Base-by-base conservation (phyloP, 106 monocot species). In the Cymbidium sinense region DNA sequence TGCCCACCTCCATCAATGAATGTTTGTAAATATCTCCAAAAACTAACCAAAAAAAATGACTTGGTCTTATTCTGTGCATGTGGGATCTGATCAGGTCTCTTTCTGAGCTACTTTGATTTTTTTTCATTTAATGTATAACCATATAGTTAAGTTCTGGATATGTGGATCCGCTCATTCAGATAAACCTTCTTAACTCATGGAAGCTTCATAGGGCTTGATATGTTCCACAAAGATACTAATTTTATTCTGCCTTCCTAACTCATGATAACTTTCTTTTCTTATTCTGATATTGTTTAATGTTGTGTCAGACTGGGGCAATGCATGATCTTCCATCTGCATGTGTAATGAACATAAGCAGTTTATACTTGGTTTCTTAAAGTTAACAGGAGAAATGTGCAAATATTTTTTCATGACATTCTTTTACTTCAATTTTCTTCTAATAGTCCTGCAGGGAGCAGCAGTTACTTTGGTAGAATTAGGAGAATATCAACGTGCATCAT, bases 401-500 rank as follows among this genome's bases (percentile, higher is more conserved):
- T 12, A 23, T 61, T 61, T 61, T 61, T 4, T 61, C 23, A 25
- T 61, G 3, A 23, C 21, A 61, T 25, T 61, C 25, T 30, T 33
- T 10, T 67, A 67, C 30, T 30, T 67, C 27, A 30, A 67, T 67
- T 67, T 67, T 64, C n/a, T 11, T 81, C 43, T 44, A 35, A 37
- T 33, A 37, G 78, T 79, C 71, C 62, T 77, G 52, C 83, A 96
- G 93, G 96, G 96, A 23, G 89, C 89, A 79, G 89, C 91, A 75
- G 87, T 91, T 19, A 91, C 93, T 20, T 80, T 86, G 73, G 88
- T 82, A 67, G 89, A 91, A 71, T 82, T 96, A 67, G 93, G 96
- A 76, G 86, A 93, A 54, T 96, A 91, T 81, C 81, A 86, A 73
- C 78, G 83, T 65, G 89, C 96, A 33, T 86, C 89, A 76, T 47